These are phyloP conservation scores for Phlebopus sp. DNA, from an alignment of 1,284 basidiomycete species.

Conservation along the genomic window DNA sequence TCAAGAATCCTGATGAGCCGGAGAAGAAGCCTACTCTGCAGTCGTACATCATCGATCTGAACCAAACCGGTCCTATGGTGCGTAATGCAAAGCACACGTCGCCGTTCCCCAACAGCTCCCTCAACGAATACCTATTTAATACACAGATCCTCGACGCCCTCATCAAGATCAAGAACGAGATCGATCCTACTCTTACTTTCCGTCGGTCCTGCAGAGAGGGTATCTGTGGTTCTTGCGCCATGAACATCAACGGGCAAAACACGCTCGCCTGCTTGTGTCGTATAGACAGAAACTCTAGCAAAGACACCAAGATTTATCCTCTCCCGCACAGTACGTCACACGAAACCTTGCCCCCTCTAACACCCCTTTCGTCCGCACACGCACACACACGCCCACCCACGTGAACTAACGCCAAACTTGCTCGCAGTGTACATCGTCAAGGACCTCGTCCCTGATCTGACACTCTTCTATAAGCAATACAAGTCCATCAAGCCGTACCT, in stretches of 20 bases:
- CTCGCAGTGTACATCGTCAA: slow-evolving; percentile 95
- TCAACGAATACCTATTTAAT: slow-evolving; percentile 2
- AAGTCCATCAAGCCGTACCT: slow-evolving; percentile 97
- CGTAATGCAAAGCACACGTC: slow-evolving; percentile 22
- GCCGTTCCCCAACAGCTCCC: neutral
- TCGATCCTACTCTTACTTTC: slow-evolving; percentile 96
- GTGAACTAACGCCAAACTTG: neutral
- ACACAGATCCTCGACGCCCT: slow-evolving; percentile 81
- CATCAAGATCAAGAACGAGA: slow-evolving; percentile 99
- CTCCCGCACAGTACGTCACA: slow-evolving; percentile 87
- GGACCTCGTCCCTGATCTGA: slow-evolving; percentile 91
- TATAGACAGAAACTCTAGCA: slow-evolving; percentile 75
- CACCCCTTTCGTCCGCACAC: neutral
- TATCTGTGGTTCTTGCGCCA: slow-evolving; percentile 97
- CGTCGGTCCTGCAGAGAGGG: slow-evolving; percentile 96
- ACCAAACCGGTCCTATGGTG: slow-evolving; percentile 96
- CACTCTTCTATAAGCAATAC: slow-evolving; percentile 98
- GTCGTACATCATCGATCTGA: slow-evolving; percentile 90
- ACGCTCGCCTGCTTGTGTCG: slow-evolving; percentile 97
- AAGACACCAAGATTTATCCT: slow-evolving; percentile 92
- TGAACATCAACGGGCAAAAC: slow-evolving; percentile 99
- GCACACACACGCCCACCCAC: neutral
- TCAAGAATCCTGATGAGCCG: slow-evolving; percentile 92
- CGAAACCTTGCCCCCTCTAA: neutral
- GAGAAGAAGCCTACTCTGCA: slow-evolving; percentile 90